Base-by-base conservation (phyloP, 2,329 filamentous ascomycete genomes). In the Coleophoma cylindrospora region DNA sequence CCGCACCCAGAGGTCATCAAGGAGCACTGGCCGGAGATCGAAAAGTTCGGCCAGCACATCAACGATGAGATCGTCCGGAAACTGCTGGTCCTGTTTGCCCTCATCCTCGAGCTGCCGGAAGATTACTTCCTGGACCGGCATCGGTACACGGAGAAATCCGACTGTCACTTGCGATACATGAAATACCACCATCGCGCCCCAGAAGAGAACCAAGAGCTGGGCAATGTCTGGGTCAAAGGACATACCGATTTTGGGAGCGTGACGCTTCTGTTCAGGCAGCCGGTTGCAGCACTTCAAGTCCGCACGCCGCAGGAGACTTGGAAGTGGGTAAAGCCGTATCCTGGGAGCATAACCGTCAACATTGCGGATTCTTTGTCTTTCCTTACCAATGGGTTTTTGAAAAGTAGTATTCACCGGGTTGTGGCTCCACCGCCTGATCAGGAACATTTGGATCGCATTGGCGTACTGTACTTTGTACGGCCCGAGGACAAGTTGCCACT, bases 101-200 rank as follows among this genome's bases (percentile, higher is more conserved):
- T 83, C 33, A 70, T 83, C 0, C 71, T 85, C 0, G 75, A 84
- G 58, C 68, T 86, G 0, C 77, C 79, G 0, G 79, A 84, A 57
- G 71, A 81, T 4, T 71, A 76, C 50, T 68, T 84, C 37, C 68
- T 77, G 54, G 66, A 72, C 33, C 66, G 75, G 4, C 81, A 85
- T 62, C 68, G 67, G 19, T 85, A 83, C 62, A 70, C 79, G 3
- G 69, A 73, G 7, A 70, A 76, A 33, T 73, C 76, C 15, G 78
- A 83, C 51, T 76, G 77, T 32, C 78, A 83, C 50, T 68, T 83
- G 7, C 74, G 81, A 3, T 83, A 82, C 61, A 83, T 83, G 77
- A 71, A 76, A 52, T 81, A 81, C 54, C 69, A 71, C 12, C 69
- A 72, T 0, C 74, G 77, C 45, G 70, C 66, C 0, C 61, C 67